Evolutionary conservation across 345 rosid species (phyloP).

Genomic region (Acer yangbiense): DNA sequence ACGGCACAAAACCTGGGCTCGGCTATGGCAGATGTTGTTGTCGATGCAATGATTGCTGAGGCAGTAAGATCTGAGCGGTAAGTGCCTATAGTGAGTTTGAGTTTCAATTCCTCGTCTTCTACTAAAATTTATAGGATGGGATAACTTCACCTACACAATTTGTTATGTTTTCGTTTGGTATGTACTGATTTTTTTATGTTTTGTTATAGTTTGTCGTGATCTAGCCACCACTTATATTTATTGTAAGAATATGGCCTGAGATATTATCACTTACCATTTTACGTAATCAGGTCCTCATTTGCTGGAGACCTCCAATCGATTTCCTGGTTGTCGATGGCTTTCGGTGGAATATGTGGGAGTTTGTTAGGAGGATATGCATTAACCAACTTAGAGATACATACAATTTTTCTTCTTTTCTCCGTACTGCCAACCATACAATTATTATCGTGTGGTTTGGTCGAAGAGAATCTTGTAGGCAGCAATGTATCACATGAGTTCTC

Average conservation of each 20-base stretch:
- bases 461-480: conserved; percentile 47
- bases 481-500: conserved; percentile 35
- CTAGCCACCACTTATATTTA: background rate
- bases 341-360: conserved; percentile 94
- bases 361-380: conserved; percentile 86
- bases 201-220: conserved; percentile 8
- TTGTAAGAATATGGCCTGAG: background rate
- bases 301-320: conserved; percentile 96
- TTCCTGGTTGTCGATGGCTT: conserved; percentile 92
- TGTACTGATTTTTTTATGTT: background rate
- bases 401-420: conserved; percentile 77
- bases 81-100: no score
- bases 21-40: conserved; percentile 96
- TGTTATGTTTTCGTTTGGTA: no score
- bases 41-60: conserved; percentile 98
- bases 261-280: conserved; percentile 8
- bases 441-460: conserved; percentile 72
- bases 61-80: conserved; percentile 81
- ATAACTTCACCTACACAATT: no score
- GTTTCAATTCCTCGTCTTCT: no score
- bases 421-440: conserved; percentile 72
- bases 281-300: conserved; percentile 70
- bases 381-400: conserved; percentile 62
- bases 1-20: conserved; percentile 94
- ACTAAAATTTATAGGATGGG: no score